Base-by-base conservation (phyloP, 2,329 filamentous ascomycete genomes). In the Ophiosphaerella herpotricha region DNA sequence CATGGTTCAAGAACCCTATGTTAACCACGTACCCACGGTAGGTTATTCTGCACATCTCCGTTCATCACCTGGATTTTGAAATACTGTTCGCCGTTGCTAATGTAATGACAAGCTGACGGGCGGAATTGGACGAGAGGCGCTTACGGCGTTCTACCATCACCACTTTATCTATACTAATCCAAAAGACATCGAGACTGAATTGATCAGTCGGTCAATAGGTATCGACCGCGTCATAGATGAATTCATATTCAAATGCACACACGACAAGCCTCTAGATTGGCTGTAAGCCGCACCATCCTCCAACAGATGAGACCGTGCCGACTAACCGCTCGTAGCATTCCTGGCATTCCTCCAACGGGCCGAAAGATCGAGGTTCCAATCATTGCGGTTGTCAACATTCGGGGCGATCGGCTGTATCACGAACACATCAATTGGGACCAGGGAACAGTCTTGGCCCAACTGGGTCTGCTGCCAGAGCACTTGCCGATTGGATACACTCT, bases 1-100 rank as follows among this genome's bases (percentile, higher is more conserved):
- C 0, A 90, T 91, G 87, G 86, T 90, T 1, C 78, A 85, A 46
- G 85, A 90, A 68, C 88, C 87, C 2, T 90, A 90, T 59, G 88
- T 91, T 1, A 90, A 90, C 62, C 86, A 90, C 64, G 75, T 90
- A 2, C 85, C 87, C 0, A 89, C 86, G 5, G 51, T 57, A 50
- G 16, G 46, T 36, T n/a, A 3, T n/a, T n/a, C 8, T 8, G 7
- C 14, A 7, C 5, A 18, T 18, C 6, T 38, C 24, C 21, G 16
- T 33, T 14, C 46, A 8, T 40, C 39, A 31, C 33, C 12, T 7
- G 14, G 11, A n/a, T 32, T 7, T 21, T 21, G 18, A 21, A 21
- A 21, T 5, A 3, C 18, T 21, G 18, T 29, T 29, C 3, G 11
- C 11, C 11, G 11, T 29, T 24, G 21, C 16, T 18, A 29, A 29